Conservation (phyloP, 495 filamentous ascomycete species). For the Bryoglossum gracile region DNA sequence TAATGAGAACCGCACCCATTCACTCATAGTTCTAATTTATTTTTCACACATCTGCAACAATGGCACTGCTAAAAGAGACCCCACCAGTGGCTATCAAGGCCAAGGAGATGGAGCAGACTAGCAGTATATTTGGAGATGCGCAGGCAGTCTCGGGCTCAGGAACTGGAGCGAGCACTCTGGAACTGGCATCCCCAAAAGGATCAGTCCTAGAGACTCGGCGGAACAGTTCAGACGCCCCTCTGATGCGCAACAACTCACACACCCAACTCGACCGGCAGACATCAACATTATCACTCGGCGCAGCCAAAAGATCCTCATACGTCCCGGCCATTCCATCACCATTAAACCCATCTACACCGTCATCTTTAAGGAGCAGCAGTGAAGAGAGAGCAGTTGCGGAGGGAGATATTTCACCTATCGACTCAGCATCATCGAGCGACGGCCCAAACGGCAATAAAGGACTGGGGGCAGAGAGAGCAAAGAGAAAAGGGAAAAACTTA, state of each 20-base stretch:
- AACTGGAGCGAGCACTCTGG: conserved; percentile 2
- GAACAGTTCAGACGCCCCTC: conserved; percentile 1
- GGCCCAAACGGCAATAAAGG: not conserved
- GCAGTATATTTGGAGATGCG: conserved; percentile 3
- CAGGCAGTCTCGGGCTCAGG: conserved; percentile 3
- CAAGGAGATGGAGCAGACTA: conserved; percentile 1
- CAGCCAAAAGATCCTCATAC: conserved; percentile 18
- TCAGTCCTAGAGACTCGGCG: not conserved
- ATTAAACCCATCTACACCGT: conserved; percentile 17
- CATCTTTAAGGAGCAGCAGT: conserved; percentile 8
- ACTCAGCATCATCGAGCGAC: conserved; percentile 10
- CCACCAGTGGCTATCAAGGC: not conserved
- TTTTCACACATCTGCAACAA: no score
- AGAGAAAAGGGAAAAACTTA: conserved; percentile 2
- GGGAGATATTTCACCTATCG: not conserved
- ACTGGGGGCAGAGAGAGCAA: not conserved
- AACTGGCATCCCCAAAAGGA: not conserved
- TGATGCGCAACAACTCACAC: not conserved
- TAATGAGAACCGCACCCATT: no score
- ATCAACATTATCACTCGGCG: conserved; percentile 3
- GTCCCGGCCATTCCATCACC: conserved; percentile 23
- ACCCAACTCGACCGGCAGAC: not conserved
- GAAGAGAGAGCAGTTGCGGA: not conserved
- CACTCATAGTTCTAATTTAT: no score
- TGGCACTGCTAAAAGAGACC: conserved; percentile 5